Evolutionary conservation across 768 basidiomycete genomes (phyloP).

Genomic region (Tremella mesenterica): DNA sequence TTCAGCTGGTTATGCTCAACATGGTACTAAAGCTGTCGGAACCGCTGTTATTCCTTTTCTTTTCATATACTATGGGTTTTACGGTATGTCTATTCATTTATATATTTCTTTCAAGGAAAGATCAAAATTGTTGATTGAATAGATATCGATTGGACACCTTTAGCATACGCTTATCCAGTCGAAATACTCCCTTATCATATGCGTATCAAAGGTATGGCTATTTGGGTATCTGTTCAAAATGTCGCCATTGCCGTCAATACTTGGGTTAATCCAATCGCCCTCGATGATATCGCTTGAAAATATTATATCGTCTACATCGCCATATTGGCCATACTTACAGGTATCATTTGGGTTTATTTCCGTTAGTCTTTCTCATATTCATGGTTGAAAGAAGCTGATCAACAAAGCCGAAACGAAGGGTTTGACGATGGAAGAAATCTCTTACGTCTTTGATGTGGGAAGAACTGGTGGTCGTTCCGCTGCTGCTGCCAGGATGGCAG

Average conservation of each 20-base stretch:
- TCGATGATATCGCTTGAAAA: neutral
- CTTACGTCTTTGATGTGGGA: conserved; percentile 11
- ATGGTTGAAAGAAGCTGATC: neutral
- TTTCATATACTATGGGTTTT: conserved; percentile 4
- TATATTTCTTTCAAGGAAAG: neutral
- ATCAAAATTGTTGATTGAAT: neutral
- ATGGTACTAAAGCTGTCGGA: conserved; percentile 10
- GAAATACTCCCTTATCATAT: neutral
- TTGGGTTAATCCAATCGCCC: conserved; percentile 1
- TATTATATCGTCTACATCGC: neutral
- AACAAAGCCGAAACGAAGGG: conserved; percentile 19
- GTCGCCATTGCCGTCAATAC: neutral
- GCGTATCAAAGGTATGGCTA: conserved; percentile 7
- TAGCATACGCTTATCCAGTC: conserved; percentile 1
- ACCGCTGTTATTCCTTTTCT: conserved; percentile 18
- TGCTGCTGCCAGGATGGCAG: neutral
- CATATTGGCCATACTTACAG: neutral
- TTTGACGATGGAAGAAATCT: conserved; percentile 41
- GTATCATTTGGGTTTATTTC: neutral
- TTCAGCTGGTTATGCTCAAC: conserved; percentile 24
- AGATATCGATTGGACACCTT: conserved; percentile 3
- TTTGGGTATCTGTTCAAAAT: neutral
- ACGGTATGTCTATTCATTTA: neutral
- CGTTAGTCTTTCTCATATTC: conserved; percentile 11
- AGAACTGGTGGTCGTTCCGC: neutral